Conservation (phyloP, 2,329 filamentous ascomycete species). For the Trichoderma arundinaceum region DNA sequence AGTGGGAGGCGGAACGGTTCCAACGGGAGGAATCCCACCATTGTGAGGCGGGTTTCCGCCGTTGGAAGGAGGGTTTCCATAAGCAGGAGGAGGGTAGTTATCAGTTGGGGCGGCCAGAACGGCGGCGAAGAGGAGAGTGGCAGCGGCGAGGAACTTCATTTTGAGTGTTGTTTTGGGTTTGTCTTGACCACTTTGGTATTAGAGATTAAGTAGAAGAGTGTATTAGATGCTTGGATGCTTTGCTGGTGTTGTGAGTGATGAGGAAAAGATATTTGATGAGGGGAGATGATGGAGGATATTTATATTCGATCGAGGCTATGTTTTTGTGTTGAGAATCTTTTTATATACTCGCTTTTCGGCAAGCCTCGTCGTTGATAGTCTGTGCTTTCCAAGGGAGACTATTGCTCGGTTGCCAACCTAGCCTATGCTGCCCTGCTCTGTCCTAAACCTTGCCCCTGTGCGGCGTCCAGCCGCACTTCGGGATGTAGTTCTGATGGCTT, state of each 20-base stretch:
- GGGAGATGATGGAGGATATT: constrained; percentile 16
- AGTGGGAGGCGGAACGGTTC: too few species aligned
- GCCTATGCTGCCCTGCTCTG: background rate
- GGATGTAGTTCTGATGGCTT: background rate
- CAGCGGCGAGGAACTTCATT: constrained; percentile 36
- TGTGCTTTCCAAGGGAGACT: background rate
- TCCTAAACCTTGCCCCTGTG: background rate
- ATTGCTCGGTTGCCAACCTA: background rate
- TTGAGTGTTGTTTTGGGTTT: constrained; percentile 16
- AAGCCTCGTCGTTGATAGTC: background rate
- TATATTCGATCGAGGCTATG: constrained; percentile 4
- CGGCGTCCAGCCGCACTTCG: too few species aligned
- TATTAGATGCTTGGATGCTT: background rate
- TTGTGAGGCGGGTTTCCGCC: background rate
- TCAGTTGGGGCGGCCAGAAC: constrained; percentile 32
- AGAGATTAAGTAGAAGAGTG: background rate
- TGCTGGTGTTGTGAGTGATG: constrained; percentile 10
- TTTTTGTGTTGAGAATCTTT: background rate
- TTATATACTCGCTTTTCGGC: background rate
- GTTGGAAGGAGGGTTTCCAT: background rate
- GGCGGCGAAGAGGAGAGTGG: constrained; percentile 31
- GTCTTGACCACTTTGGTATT: constrained; percentile 6
- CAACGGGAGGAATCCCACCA: background rate
- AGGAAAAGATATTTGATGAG: background rate
- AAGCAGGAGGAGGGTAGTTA: constrained; percentile 2